phyloP scores from a whole-genome alignment of 129 eudicot genomes.

The Lonicera japonica region DNA sequence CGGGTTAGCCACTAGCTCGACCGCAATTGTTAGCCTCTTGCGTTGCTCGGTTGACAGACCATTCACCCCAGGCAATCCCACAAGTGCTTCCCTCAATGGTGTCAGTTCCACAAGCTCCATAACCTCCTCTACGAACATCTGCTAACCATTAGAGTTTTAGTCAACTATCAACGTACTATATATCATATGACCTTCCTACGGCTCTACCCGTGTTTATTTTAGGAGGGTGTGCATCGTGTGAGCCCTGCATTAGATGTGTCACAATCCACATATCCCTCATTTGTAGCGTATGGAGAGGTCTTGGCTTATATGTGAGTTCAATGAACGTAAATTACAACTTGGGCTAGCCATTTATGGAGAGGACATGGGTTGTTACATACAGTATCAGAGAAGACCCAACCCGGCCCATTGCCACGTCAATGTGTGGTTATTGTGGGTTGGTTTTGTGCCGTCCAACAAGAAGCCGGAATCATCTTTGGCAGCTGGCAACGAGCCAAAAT shows the following conservation, averaged over 20 bases:
- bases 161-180: not conserved
- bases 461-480: too few species aligned
- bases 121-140: constrained; percentile 89
- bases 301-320: not conserved
- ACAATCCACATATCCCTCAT: not conserved
- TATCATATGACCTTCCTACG: too few species aligned
- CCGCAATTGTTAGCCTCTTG: constrained; percentile 81
- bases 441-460: too few species aligned
- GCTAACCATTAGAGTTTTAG: constrained; percentile 3
- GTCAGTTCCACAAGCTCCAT: constrained; percentile 90
- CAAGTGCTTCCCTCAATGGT: constrained; percentile 67
- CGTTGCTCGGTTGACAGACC: constrained; percentile 94
- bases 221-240: not conserved
- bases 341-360: not conserved
- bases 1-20: constrained; percentile 89
- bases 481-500: too few species aligned
- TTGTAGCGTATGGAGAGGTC: not conserved
- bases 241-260: too few species aligned
- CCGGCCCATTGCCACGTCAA: too few species aligned
- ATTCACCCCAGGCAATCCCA: constrained; percentile 89
- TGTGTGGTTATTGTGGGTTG: too few species aligned
- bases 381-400: not conserved
- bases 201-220: too few species aligned
- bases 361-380: not conserved
- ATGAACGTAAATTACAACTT: not conserved